phyloP scores from a whole-genome alignment of 164 flowering plant species.

The Platanus orientalis region DNA sequence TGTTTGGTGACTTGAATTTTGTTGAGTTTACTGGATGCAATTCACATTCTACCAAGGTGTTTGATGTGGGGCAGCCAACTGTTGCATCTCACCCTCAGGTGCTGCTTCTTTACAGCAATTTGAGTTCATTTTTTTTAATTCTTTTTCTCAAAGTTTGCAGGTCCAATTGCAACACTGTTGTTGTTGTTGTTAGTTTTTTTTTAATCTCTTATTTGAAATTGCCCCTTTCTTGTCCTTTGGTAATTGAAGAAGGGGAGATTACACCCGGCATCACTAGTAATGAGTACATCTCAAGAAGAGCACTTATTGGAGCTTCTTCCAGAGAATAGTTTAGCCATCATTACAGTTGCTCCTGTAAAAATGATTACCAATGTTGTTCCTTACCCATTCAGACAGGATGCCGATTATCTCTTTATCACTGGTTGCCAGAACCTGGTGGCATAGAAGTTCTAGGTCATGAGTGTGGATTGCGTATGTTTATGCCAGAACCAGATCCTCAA shows the following conservation, averaged over 20 bases:
- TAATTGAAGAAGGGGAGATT: constrained; percentile 79
- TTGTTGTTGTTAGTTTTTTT: background rate
- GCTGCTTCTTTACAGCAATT: constrained; percentile 7
- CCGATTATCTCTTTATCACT: constrained; percentile 76
- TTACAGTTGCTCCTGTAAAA: constrained; percentile 89
- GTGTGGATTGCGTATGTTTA: constrained; percentile 95
- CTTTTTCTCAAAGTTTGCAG: background rate
- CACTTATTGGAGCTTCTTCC: constrained; percentile 79
- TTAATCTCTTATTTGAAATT: background rate
- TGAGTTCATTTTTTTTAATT: background rate
- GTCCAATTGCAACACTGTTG: background rate
- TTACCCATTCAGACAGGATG: constrained; percentile 84
- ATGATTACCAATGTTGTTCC: constrained; percentile 99
- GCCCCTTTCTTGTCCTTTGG: constrained; percentile 1
- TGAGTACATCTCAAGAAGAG: constrained; percentile 71
- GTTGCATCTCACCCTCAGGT: constrained; percentile 85
- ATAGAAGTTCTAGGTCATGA: constrained; percentile 80
- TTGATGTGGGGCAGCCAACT: constrained; percentile 83
- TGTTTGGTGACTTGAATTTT: constrained; percentile 5
- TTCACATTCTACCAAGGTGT: constrained; percentile 36
- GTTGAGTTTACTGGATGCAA: constrained; percentile 27
- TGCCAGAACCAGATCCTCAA: constrained; percentile 70
- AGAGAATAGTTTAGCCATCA: constrained; percentile 69
- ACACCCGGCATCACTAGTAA: constrained; percentile 72
- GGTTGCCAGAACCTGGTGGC: constrained; percentile 98